Base-by-base conservation (phyloP, 192 early-diverging fungal species). In the Linnemannia exigua region DNA sequence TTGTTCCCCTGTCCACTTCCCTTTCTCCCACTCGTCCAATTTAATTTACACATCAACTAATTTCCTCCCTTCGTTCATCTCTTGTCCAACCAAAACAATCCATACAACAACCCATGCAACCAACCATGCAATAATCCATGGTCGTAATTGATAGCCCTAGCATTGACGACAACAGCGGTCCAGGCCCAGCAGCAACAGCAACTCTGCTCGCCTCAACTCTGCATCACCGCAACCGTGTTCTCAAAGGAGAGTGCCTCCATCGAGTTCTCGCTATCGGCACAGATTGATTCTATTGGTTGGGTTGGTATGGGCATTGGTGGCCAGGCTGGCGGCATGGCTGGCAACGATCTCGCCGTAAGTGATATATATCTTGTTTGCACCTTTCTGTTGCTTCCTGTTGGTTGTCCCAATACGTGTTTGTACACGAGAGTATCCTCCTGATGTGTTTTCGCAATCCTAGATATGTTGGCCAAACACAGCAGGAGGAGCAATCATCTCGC, bases 341-440 rank as follows among this genome's bases (percentile, higher is more conserved):
- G 74, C 28, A 85, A 85, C 25, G 83, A 85, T 31, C 77, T 85
- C 17, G 83, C 83, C 16, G 83, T 85, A 85, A 76, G 77, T 69
- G 19, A 50, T 36, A 11, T 44, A 37, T 28, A 9, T 63, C 16
- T 75, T 54, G 19, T 22, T 38, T 25, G 14, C 37, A 67, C 33
- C 9, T n/a, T 31, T 15, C 63, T 33, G 7, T 15, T 1, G 36
- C 22, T 17, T 20, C 47, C 51, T 67, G n/a, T 31, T 73, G 50
- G 15, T 36, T 37, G 47, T 38, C 9, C 41, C n/a, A n/a, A 44
- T 44, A 44, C 41, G 9, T 44, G 41, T 44, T 44, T 44, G 5
- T 9, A 44, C 9, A 9, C 41, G 9, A 44, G 41, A 3, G 41
- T 9, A 44, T 44, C 41, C 41, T 44, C 5, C 41, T 44, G 9